A percentile compares a stretch with the other conserved stretches of the same genome.
These are phyloP conservation scores for Chenopodium formosanum DNA, from an alignment of 148 eudicot species.

Conservation along the genomic window DNA sequence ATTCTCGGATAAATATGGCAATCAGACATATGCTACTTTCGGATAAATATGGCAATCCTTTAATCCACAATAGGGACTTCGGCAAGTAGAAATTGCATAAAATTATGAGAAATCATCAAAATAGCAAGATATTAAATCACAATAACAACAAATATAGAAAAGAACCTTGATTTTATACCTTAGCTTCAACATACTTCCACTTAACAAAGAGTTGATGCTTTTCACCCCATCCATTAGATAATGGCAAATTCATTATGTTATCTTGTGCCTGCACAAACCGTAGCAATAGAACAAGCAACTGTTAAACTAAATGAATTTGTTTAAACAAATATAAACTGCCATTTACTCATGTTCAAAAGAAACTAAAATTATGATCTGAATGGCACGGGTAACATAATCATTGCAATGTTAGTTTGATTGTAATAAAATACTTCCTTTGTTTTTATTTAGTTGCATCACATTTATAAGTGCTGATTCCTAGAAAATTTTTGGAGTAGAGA, in stretches of 20 bases:
- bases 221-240: slow-evolving; percentile 97
- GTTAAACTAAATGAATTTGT: not conserved
- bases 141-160: not conserved
- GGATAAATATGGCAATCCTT: not conserved
- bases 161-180: slow-evolving; percentile 47
- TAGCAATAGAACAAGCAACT: slow-evolving; percentile 15
- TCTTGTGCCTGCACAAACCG: slow-evolving; percentile 80
- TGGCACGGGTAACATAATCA: not conserved
- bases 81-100: not conserved
- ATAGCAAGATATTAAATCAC: not conserved
- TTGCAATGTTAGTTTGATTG: no score
- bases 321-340: not conserved
- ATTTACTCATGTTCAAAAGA: not conserved
- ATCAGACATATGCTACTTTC: not conserved
- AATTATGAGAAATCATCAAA: not conserved
- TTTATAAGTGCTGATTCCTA: no score
- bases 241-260: slow-evolving; percentile 80
- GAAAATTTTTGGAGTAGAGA: no score
- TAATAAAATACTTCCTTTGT: no score
- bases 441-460: no score
- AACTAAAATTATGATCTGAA: not conserved
- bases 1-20: not conserved
- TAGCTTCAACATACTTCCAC: slow-evolving; percentile 93
- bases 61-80: no score
- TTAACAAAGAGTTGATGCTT: slow-evolving; percentile 78